These are phyloP conservation scores for Gracilaria gracilis DNA, from an alignment of 23 red algal species.

Conservation along the genomic window DNA sequence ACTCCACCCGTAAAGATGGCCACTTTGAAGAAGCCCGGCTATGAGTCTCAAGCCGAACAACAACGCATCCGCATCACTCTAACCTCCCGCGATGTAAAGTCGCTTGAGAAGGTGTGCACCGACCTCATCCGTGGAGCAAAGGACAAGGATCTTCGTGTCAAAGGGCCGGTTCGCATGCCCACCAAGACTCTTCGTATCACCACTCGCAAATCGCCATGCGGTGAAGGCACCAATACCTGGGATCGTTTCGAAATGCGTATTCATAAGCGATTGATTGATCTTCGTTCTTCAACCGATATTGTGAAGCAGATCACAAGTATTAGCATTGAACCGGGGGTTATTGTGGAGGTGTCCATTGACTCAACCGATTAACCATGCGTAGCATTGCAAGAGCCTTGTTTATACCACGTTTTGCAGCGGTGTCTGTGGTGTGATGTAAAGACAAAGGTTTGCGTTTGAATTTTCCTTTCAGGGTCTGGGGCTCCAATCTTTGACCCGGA, in stretches of 20 bases:
- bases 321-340: constrained; percentile 83
- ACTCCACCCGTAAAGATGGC: constrained; percentile 16
- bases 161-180: constrained; percentile 96
- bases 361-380: constrained; percentile 36
- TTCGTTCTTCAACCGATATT: constrained; percentile 84
- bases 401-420: background rate
- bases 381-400: background rate
- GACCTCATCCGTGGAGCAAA: constrained; percentile 87
- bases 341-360: constrained; percentile 89
- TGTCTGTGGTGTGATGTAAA: constrained; percentile 8
- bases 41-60: constrained; percentile 60
- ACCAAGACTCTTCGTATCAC: constrained; percentile 88
- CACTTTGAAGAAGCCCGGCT: constrained; percentile 91
- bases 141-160: constrained; percentile 90
- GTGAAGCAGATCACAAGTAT: constrained; percentile 97
- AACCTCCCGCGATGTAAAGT: constrained; percentile 80
- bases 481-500: background rate
- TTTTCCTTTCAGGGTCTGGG: background rate
- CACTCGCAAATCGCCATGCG: constrained; percentile 97
- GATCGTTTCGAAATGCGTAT: constrained; percentile 99
- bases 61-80: constrained; percentile 97
- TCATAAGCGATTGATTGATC: constrained; percentile 95
- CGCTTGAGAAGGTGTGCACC: constrained; percentile 93
- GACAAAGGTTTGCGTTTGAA: background rate
- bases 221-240: constrained; percentile 98